Percentiles rank a stretch among this genome's conserved stretches.
These are phyloP conservation scores for Lactarius akahatsu DNA, from an alignment of 768 basidiomycete species.

Conservation along the genomic window DNA sequence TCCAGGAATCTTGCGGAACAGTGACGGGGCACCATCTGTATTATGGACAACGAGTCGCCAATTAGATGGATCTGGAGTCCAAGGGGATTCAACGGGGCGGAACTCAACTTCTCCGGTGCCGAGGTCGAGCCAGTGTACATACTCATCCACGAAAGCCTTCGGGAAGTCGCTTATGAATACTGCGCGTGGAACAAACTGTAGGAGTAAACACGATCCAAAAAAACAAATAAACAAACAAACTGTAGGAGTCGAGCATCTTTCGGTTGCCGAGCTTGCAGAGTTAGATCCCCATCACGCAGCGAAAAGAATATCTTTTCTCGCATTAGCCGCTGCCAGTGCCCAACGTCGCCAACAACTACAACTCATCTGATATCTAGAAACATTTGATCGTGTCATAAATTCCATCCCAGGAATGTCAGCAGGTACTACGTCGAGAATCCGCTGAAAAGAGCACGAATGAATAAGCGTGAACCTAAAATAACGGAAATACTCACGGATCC, in stretches of 20 bases:
- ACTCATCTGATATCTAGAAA: not conserved
- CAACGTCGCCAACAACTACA: not conserved
- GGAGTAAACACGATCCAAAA: no score
- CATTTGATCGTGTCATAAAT: not conserved
- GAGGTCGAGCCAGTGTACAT: no score
- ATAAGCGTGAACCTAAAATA: not conserved
- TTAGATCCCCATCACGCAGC: not conserved
- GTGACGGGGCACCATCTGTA: not conserved
- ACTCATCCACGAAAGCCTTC: no score
- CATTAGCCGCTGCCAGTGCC: not conserved
- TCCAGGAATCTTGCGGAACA: not conserved
- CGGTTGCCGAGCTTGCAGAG: not conserved
- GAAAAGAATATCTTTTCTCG: not conserved
- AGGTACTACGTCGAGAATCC: not conserved
- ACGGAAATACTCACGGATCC: not conserved
- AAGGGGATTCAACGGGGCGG: no score
- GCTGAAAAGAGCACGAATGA: not conserved
- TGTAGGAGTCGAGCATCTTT: slow-evolving; percentile 21
- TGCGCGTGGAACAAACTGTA: slow-evolving; percentile 38
- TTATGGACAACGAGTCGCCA: slow-evolving; percentile 31
- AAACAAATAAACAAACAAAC: no score
- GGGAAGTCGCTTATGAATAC: slow-evolving; percentile 34
- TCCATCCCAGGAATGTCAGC: no score
- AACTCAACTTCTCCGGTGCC: no score
- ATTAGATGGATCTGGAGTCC: slow-evolving; percentile 30